Evolutionary conservation across 1,139 yeast genomes (phyloP), one percentile per base, ranked within the genome.

Genomic region (Yamadazyma membranifaciens): DNA sequence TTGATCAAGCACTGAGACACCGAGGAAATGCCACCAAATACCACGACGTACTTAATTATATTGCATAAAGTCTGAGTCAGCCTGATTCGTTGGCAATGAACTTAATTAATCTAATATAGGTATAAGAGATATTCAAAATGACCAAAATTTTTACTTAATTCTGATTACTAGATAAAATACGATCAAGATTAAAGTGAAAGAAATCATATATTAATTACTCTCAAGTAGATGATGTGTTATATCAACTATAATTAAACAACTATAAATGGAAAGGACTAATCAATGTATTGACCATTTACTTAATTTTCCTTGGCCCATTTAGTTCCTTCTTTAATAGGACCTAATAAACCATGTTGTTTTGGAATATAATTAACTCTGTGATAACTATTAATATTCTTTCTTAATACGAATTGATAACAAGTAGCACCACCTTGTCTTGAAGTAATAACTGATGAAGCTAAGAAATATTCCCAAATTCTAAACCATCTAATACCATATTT

Each of bases 391-490:
- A 88, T 62, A 67, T 88, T 88, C 80, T 88, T 89, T 75, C 96
- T 83, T 72, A 88, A 75, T 39, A 86, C 84, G 61, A 88, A 86
- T 73, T 88, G 97, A 74, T 80, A 89, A 67, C 96, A 87, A 41
- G 95, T 80, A 38, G 96, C 95, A 55, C 92, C 82, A 54, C 96
- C 96, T 71, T 88, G 95, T 77, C 97, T 87, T 25, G 95, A 80
- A 49, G 86, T 82, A 57, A 88, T 84, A 45, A 85, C 79, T 17
- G 96, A 84, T 42, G 77, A 77, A 48, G 95, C 87, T 60, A 88
- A 79, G 71, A 88, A 88, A 73, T 67, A 87, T 67, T 87, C 95
- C 96, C 96, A 88, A 65, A 88, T 87, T 67, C 95, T 82, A 70
- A 73, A 89, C 96, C 96, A 88, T 69, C 82, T 83, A 54, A 77